Evolutionary conservation across 2,329 filamentous ascomycete species (phyloP).

Genomic region (Juglanconis oblonga): DNA sequence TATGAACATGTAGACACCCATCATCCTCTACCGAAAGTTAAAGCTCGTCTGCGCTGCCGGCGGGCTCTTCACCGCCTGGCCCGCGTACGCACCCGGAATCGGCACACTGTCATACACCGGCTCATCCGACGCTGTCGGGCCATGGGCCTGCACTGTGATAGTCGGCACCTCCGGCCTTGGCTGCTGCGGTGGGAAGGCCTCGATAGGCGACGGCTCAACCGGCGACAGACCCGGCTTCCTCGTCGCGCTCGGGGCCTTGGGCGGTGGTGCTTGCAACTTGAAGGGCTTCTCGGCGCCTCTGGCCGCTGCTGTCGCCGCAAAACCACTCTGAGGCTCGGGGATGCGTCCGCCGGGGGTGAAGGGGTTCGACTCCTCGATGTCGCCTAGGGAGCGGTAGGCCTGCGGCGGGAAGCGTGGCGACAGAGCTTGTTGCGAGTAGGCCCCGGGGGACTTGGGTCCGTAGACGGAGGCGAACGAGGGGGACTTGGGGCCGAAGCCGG

Average conservation of each 20-base stretch:
- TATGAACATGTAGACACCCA: slow-evolving; percentile 19
- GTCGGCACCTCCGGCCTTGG: slow-evolving; percentile 32
- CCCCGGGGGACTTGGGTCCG: slow-evolving; percentile 30
- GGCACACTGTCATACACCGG: slow-evolving; percentile 81
- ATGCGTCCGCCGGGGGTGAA: slow-evolving; percentile 56
- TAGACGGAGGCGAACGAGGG: slow-evolving; percentile 40
- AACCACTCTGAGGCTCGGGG: slow-evolving; percentile 62
- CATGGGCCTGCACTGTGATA: slow-evolving; percentile 50
- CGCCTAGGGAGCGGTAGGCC: slow-evolving; percentile 44
- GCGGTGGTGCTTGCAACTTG: slow-evolving; percentile 80
- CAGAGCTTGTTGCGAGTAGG: slow-evolving; percentile 50
- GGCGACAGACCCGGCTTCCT: slow-evolving; percentile 60
- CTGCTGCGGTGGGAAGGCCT: slow-evolving; percentile 21
- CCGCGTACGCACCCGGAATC: slow-evolving; percentile 80
- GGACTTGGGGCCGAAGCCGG: slow-evolving; percentile 74
- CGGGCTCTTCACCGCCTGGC: slow-evolving; percentile 51
- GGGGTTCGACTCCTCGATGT: slow-evolving; percentile 37
- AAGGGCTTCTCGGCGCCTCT: slow-evolving; percentile 53
- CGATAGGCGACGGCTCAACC: slow-evolving; percentile 30
- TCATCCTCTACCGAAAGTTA: slow-evolving; percentile 26
- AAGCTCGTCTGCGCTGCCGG: slow-evolving; percentile 44
- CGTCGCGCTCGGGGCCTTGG: slow-evolving; percentile 73
- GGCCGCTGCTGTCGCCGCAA: slow-evolving; percentile 42
- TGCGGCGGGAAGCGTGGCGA: slow-evolving; percentile 59
- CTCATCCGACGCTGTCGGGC: slow-evolving; percentile 72